phyloP scores from a whole-genome alignment of 2,329 filamentous ascomycete species.

The Sclerotinia minor region DNA sequence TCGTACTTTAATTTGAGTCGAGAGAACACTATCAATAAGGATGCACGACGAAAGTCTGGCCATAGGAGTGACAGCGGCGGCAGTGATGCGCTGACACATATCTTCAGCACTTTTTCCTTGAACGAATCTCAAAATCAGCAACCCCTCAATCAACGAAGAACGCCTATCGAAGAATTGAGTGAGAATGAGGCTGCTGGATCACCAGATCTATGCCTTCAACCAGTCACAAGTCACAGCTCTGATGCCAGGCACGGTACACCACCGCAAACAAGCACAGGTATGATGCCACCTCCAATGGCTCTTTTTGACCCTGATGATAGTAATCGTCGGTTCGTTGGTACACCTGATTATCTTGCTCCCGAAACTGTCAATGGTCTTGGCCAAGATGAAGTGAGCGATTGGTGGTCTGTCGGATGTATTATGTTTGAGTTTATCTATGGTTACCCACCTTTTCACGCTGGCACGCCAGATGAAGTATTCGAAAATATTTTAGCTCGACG shows the following conservation, averaged over 20 bases:
- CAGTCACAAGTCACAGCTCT: constrained; percentile 44
- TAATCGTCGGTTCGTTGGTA: constrained; percentile 90
- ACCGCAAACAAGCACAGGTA: constrained; percentile 61
- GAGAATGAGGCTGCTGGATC: constrained; percentile 72
- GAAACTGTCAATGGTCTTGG: constrained; percentile 95
- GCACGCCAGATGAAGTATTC: constrained; percentile 89
- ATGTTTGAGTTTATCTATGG: constrained; percentile 95
- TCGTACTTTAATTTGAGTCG: constrained; percentile 86
- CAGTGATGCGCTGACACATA: constrained; percentile 78
- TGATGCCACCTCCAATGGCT: constrained; percentile 90
- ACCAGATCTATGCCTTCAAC: constrained; percentile 73
- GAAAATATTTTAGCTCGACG: constrained; percentile 89
- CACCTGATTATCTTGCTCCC: constrained; percentile 92
- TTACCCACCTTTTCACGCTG: constrained; percentile 88
- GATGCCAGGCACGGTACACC: constrained; percentile 57
- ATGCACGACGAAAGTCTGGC: constrained; percentile 70
- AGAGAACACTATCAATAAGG: constrained; percentile 56
- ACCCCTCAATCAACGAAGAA: constrained; percentile 48
- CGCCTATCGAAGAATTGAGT: constrained; percentile 71
- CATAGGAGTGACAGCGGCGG: constrained; percentile 84
- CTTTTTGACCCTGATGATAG: constrained; percentile 94
- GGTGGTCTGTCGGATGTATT: constrained; percentile 99
- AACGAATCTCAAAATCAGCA: constrained; percentile 55
- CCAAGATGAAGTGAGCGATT: constrained; percentile 97
- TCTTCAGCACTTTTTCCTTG: constrained; percentile 78